Evolutionary conservation across 805 yeast genomes (phyloP).

Genomic region (Jamesozyma hellenica): DNA sequence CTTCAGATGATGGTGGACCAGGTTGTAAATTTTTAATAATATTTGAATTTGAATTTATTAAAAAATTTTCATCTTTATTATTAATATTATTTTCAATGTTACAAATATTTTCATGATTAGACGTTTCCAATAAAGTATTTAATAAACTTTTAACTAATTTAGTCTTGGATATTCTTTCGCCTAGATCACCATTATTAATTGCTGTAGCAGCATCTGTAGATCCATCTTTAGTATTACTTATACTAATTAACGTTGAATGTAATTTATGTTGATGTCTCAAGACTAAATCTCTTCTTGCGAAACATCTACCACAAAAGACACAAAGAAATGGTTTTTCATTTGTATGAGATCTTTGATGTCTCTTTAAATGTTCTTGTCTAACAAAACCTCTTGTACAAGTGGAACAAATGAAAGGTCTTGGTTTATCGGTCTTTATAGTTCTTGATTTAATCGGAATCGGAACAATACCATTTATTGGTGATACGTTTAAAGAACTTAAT

Average conservation of each 20-base stretch:
- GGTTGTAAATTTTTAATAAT: neutral
- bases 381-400: constrained; percentile 94
- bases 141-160: neutral
- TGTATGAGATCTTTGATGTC: constrained; percentile 92
- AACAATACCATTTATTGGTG: constrained; percentile 14
- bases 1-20: neutral
- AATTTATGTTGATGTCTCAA: constrained; percentile 90
- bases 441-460: constrained; percentile 83
- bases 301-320: constrained; percentile 91
- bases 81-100: no score
- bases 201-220: neutral
- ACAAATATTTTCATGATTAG: neutral
- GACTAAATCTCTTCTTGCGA: constrained; percentile 80
- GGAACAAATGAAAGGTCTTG: constrained; percentile 82
- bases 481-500: neutral
- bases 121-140: neutral
- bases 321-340: constrained; percentile 95
- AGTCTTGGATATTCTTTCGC: no score
- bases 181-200: neutral
- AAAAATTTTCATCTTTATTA: neutral
- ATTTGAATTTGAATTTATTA: neutral
- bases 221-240: constrained; percentile 1
- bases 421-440: constrained; percentile 78
- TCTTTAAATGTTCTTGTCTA: constrained; percentile 81
- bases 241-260: constrained; percentile 45